Evolutionary conservation across 306 rosid genomes (phyloP).

Genomic region (Oemleria cerasiformis): DNA sequence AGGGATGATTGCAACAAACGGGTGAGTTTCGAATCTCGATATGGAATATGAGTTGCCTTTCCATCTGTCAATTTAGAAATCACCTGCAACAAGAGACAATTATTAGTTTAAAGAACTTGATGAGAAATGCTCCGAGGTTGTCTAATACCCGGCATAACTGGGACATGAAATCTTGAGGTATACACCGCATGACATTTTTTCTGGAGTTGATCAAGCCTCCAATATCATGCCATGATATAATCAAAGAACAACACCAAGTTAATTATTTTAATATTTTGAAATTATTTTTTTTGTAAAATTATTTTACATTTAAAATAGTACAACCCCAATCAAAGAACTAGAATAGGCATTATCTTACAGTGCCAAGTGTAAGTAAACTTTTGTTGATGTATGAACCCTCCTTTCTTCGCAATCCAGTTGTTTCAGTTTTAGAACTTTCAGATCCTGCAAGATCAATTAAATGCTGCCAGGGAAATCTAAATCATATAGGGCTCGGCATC

Average conservation of each 20-base stretch:
- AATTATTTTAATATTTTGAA: too few relatives aligned
- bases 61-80: conserved; percentile 58
- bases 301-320: background rate
- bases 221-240: conserved; percentile 1
- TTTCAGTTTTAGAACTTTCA: conserved; percentile 89
- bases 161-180: background rate
- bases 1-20: conserved; percentile 62
- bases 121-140: background rate
- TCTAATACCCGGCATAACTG: background rate
- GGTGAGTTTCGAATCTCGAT: conserved; percentile 63
- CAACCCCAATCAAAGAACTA: conserved; percentile 9
- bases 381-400: conserved; percentile 90
- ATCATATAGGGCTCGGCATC: conserved; percentile 19
- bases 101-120: background rate
- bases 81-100: conserved; percentile 39
- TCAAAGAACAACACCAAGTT: background rate
- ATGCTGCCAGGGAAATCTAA: conserved; percentile 54
- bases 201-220: background rate
- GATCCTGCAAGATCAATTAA: conserved; percentile 95
- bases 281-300: background rate
- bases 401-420: conserved; percentile 83
- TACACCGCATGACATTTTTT: background rate
- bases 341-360: conserved; percentile 49
- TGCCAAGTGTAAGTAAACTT: conserved; percentile 86
- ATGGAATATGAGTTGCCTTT: conserved; percentile 55